Percentiles rank a stretch among this genome's conserved stretches.
Conservation (phyloP, 768 basidiomycete species). For the Mycena amicta region DNA sequence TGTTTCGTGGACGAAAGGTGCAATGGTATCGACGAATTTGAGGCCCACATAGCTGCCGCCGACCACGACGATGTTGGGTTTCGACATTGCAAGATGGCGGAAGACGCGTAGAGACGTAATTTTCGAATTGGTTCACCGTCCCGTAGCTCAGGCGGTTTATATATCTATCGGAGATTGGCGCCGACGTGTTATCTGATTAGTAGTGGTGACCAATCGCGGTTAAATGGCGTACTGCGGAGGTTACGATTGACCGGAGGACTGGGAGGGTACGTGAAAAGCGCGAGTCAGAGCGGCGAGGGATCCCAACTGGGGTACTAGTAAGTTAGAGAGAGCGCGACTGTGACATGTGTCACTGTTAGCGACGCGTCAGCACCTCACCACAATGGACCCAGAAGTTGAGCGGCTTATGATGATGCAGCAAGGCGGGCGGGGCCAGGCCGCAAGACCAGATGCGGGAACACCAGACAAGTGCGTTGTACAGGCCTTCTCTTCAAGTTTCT, state of each 20-base stretch:
- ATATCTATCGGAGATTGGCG: not conserved
- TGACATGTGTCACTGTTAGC: conserved; percentile 1
- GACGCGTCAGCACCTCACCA: conserved; percentile 48
- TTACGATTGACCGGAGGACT: not conserved
- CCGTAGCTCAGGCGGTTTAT: not conserved
- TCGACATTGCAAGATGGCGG: conserved; percentile 9
- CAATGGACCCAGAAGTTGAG: conserved; percentile 54
- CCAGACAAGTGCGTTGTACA: conserved; percentile 83
- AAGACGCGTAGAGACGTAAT: not conserved
- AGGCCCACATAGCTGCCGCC: conserved; percentile 39
- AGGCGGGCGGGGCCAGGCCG: conserved; percentile 42
- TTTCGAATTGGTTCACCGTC: not conserved
- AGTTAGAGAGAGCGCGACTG: not conserved
- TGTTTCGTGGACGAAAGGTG: conserved; percentile 23
- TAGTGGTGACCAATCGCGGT: not conserved
- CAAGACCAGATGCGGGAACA: conserved; percentile 51
- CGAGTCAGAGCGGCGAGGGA: too few species aligned
- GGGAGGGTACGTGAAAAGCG: too few species aligned
- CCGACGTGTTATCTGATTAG: not conserved
- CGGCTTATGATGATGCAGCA: conserved; percentile 53
- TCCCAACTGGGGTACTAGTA: too few species aligned
- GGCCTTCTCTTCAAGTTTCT: too few species aligned
- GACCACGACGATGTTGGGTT: conserved; percentile 35
- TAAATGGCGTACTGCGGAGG: not conserved
- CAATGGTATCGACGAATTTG: conserved; percentile 26